phyloP scores from a whole-genome alignment of 148 eudicot species.

The Camellia granthamiana region DNA sequence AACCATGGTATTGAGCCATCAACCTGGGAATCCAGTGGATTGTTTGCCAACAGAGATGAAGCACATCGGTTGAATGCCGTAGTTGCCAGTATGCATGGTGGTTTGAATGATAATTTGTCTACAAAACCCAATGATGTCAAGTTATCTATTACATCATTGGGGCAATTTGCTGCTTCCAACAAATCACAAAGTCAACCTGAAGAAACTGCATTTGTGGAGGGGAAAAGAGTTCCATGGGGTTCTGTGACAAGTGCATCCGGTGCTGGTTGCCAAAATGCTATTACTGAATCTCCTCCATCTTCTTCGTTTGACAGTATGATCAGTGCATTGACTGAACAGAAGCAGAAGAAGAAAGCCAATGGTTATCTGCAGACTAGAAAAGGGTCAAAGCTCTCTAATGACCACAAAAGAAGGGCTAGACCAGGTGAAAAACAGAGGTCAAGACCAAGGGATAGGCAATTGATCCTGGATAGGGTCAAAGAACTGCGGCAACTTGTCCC shows the following conservation, averaged over 20 bases:
- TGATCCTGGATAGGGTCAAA: conserved; percentile 65
- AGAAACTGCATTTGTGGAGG: conserved; percentile 17
- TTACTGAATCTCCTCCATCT: conserved; percentile 24
- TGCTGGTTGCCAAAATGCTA: conserved; percentile 17
- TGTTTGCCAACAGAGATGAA: conserved; percentile 26
- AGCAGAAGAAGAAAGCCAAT: conserved; percentile 25
- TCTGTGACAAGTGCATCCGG: conserved; percentile 16
- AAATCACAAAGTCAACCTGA: conserved; percentile 25
- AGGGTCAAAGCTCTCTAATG: conserved; percentile 26
- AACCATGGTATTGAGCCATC: conserved; percentile 18
- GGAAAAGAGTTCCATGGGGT: conserved; percentile 22
- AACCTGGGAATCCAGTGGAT: conserved; percentile 25
- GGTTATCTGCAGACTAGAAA: conserved; percentile 17
- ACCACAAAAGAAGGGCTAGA: conserved; percentile 39
- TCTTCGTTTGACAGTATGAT: conserved; percentile 43
- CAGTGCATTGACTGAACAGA: conserved; percentile 33
- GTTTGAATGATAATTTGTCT: conserved; percentile 29
- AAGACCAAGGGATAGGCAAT: conserved; percentile 70
- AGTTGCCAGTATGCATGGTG: conserved; percentile 25
- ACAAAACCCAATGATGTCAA: conserved; percentile 14
- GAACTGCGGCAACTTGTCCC: conserved; percentile 67
- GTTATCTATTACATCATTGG: conserved; percentile 31
- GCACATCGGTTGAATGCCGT: conserved; percentile 43
- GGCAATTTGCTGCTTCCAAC: conserved; percentile 28
- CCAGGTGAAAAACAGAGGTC: conserved; percentile 31